Evolutionary conservation across 306 rosid species (phyloP).

Genomic region (Cucurbita pepo): DNA sequence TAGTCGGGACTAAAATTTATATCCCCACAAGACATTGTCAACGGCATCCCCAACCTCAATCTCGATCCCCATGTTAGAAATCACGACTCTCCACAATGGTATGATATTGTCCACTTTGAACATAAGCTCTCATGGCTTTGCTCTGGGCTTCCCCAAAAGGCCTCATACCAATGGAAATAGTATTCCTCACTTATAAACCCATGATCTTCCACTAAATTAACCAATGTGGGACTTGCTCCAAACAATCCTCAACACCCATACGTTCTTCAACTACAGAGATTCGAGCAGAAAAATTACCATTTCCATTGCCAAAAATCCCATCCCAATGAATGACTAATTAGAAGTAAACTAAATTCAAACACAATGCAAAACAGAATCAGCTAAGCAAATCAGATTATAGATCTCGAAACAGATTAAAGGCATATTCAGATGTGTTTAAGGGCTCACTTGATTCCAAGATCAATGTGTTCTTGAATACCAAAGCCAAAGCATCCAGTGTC

Average conservation of each 20-base stretch:
- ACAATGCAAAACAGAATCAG: not conserved
- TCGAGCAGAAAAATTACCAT: not conserved
- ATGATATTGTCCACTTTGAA: too few species aligned
- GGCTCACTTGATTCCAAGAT: constrained; percentile 74
- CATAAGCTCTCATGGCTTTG: too few species aligned
- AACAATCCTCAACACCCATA: not conserved
- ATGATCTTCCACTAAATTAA: too few species aligned
- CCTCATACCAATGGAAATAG: too few species aligned
- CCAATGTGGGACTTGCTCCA: too few species aligned
- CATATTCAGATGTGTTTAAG: not conserved
- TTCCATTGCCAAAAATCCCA: not conserved
- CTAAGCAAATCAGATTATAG: not conserved
- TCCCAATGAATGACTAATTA: not conserved
- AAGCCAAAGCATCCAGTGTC: constrained; percentile 79
- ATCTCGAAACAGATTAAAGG: too few species aligned
- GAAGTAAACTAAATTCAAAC: not conserved
- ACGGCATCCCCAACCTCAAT: not conserved
- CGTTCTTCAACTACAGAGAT: not conserved
- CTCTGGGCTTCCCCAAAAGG: too few species aligned
- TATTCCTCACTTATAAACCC: too few species aligned
- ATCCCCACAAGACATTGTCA: not conserved
- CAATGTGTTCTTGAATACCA: constrained; percentile 85
- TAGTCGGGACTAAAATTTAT: too few species aligned
- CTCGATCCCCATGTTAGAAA: not conserved
- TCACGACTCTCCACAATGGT: too few species aligned